Conservation (phyloP, 495 filamentous ascomycete genomes). For the Aspergillus ostianus region DNA sequence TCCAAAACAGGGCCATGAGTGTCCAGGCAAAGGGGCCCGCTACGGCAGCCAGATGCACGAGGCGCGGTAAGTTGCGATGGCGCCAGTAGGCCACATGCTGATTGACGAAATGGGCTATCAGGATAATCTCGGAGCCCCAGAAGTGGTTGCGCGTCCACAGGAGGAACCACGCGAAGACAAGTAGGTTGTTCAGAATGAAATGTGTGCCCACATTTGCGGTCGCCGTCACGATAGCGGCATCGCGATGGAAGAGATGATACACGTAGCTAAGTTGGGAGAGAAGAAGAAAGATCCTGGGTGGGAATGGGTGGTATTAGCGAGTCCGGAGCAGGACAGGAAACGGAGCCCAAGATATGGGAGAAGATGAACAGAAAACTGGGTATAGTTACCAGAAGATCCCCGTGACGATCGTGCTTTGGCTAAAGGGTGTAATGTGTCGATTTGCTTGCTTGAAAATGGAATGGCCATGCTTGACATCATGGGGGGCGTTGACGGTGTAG, state of each 20-base stretch:
- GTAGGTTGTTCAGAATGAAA: slow-evolving; percentile 82
- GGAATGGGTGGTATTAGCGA: not conserved
- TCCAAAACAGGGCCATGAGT: slow-evolving; percentile 81
- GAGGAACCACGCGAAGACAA: slow-evolving; percentile 74
- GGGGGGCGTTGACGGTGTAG: slow-evolving; percentile 62
- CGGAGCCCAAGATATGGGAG: slow-evolving; percentile 7
- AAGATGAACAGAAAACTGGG: not conserved
- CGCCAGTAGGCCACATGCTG: slow-evolving; percentile 76
- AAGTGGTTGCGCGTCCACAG: slow-evolving; percentile 77
- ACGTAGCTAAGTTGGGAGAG: slow-evolving; percentile 73
- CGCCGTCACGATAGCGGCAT: slow-evolving; percentile 56
- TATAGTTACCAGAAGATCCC: slow-evolving; percentile 69
- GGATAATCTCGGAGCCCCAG: slow-evolving; percentile 66
- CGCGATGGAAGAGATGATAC: slow-evolving; percentile 68
- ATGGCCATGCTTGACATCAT: slow-evolving; percentile 55
- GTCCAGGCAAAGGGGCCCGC: slow-evolving; percentile 81
- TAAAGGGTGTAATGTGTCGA: slow-evolving; percentile 67
- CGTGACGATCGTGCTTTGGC: slow-evolving; percentile 66
- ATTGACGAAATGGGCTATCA: slow-evolving; percentile 80
- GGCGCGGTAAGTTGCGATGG: slow-evolving; percentile 60
- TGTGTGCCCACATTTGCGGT: slow-evolving; percentile 77
- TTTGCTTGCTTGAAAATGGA: slow-evolving; percentile 70
- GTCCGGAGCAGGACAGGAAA: not conserved
- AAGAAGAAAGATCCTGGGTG: slow-evolving; percentile 66
- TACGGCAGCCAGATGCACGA: slow-evolving; percentile 72